A percentile compares a stretch with the other conserved stretches of the same genome.
phyloP scores from a whole-genome alignment of 495 filamentous ascomycete species.

The Apodospora peruviana region DNA sequence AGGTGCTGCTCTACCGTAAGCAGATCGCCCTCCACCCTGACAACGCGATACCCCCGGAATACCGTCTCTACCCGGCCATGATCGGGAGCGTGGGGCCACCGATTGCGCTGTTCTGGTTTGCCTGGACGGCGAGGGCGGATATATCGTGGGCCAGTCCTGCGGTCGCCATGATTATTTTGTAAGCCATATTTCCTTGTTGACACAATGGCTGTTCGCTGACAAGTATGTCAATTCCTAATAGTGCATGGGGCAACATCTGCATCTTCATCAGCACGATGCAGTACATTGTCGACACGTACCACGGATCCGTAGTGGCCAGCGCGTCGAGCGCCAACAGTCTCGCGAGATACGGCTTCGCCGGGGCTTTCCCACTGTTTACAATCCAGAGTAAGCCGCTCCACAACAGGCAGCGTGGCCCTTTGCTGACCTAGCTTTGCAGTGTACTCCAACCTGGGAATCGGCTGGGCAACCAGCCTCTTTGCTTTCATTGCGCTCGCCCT shows the following conservation, averaged over 20 bases:
- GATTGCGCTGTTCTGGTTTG: slow-evolving; percentile 45
- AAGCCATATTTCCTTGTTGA: not conserved
- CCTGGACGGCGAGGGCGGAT: slow-evolving; percentile 37
- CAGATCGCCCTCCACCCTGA: slow-evolving; percentile 23
- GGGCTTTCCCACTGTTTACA: slow-evolving; percentile 62
- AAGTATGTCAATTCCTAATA: not conserved
- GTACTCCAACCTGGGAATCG: slow-evolving; percentile 51
- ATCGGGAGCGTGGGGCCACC: slow-evolving; percentile 54
- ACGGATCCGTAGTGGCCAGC: slow-evolving; percentile 50
- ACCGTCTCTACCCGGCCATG: slow-evolving; percentile 55
- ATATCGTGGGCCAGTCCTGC: slow-evolving; percentile 39
- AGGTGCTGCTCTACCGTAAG: slow-evolving; percentile 35
- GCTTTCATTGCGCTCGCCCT: slow-evolving; percentile 54
- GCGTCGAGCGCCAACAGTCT: slow-evolving; percentile 61
- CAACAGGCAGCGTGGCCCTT: not conserved
- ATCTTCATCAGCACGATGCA: slow-evolving; percentile 29
- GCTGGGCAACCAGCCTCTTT: slow-evolving; percentile 56
- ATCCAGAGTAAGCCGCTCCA: slow-evolving; percentile 50
- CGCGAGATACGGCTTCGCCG: slow-evolving; percentile 55
- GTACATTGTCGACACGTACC: slow-evolving; percentile 58
- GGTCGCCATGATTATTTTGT: slow-evolving; percentile 53
- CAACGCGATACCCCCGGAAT: slow-evolving; percentile 42
- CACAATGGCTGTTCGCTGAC: not conserved
- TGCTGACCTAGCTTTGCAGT: slow-evolving; percentile 29
- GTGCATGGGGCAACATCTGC: slow-evolving; percentile 51